Evolutionary conservation across 1,284 basidiomycete species (phyloP).

Genomic region (Puccinia novopanici): DNA sequence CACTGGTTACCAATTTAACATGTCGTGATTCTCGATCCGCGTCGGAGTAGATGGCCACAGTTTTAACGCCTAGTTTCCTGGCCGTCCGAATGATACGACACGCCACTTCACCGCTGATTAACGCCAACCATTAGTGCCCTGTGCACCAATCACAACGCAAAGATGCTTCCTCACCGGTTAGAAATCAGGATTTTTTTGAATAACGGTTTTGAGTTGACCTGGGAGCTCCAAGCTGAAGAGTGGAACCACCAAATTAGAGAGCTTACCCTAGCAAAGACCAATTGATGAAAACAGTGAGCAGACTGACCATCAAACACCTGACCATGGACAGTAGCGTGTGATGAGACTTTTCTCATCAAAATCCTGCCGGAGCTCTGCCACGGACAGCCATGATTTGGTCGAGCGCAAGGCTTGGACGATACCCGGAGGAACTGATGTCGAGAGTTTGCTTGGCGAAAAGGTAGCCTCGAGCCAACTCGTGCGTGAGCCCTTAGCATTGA

Average conservation of each 20-base stretch:
- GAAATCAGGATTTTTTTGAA: conserved; percentile 46
- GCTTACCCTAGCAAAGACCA: neutral
- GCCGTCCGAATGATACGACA: conserved; percentile 88
- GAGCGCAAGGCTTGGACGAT: neutral
- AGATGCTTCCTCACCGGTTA: conserved; percentile 30
- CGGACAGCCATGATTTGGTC: neutral
- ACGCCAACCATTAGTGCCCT: neutral
- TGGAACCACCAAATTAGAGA: neutral
- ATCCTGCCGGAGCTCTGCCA: neutral
- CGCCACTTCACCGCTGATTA: conserved; percentile 81
- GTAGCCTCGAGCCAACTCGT: neutral
- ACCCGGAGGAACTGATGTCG: neutral
- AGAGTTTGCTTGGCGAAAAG: neutral
- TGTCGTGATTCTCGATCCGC: conserved; percentile 77
- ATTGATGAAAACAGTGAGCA: too few species aligned
- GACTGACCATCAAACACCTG: neutral
- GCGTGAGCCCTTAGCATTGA: neutral
- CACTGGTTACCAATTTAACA: conserved; percentile 62
- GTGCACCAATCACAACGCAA: neutral
- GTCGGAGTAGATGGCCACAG: conserved; percentile 85
- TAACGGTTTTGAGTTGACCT: conserved; percentile 30
- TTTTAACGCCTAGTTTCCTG: conserved; percentile 80
- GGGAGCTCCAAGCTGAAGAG: conserved; percentile 15
- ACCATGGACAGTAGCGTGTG: neutral
- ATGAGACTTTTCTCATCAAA: neutral